These are phyloP conservation scores for Acorus gramineus DNA, from an alignment of 106 monocot species.

Conservation along the genomic window DNA sequence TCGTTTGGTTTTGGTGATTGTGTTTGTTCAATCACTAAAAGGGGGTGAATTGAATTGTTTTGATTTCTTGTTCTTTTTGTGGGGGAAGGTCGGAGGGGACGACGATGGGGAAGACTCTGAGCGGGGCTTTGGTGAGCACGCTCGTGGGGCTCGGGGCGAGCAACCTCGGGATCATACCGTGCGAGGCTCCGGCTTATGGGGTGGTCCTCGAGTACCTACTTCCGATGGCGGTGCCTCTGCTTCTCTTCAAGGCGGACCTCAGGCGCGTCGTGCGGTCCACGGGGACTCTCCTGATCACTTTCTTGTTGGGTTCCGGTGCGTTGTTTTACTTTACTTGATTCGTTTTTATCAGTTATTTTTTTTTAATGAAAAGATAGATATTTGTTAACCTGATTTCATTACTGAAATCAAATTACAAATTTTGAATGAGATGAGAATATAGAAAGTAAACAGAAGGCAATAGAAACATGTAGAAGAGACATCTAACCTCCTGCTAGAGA, in stretches of 20 bases:
- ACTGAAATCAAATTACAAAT: too few relatives aligned
- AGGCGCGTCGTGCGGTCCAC: conserved; percentile 51
- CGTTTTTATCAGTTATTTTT: not conserved
- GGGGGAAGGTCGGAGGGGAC: conserved; percentile 31
- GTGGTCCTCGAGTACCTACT: conserved; percentile 62
- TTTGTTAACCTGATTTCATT: too few relatives aligned
- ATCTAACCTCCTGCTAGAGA: too few relatives aligned
- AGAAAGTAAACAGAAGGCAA: too few relatives aligned
- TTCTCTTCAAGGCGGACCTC: conserved; percentile 74
- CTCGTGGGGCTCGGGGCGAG: conserved; percentile 65
- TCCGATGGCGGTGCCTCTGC: conserved; percentile 55
- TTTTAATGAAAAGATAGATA: too few relatives aligned
- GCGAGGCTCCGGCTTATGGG: conserved; percentile 45
- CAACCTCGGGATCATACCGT: conserved; percentile 40
- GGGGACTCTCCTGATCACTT: conserved; percentile 62
- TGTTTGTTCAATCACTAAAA: too few relatives aligned
- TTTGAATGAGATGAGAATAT: too few relatives aligned
- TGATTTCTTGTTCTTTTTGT: not conserved
- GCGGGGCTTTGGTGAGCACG: conserved; percentile 71
- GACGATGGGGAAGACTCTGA: conserved; percentile 33
- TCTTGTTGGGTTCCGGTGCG: conserved; percentile 70
- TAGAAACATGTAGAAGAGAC: too few relatives aligned
- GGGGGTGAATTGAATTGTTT: too few relatives aligned
- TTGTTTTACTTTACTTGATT: not conserved
- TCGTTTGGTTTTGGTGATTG: too few relatives aligned